Conservation (phyloP, 441 rosid species). For the Syzygium malaccense region DNA sequence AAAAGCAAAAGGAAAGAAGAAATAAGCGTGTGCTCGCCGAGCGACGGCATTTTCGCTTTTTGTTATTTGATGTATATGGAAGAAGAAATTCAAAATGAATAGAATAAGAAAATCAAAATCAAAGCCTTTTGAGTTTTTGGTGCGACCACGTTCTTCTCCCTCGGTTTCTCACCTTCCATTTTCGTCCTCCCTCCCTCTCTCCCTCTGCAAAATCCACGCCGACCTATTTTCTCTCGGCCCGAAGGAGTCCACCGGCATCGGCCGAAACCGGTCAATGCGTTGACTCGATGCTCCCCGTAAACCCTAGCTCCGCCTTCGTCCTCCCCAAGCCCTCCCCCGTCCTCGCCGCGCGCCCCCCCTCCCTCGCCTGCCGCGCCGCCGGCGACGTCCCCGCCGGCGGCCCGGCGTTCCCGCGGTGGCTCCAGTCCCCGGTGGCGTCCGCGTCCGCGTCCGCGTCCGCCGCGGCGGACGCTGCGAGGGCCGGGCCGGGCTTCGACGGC, state of each 20-base stretch:
- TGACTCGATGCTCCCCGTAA: constrained; percentile 37
- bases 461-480: constrained; percentile 27
- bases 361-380: constrained; percentile 50
- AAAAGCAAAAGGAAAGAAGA: no score
- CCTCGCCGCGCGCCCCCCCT: constrained; percentile 12
- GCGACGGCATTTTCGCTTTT: neutral
- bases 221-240: neutral
- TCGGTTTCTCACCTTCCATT: neutral
- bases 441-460: constrained; percentile 34
- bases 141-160: neutral
- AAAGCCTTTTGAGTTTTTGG: neutral
- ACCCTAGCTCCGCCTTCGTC: constrained; percentile 28
- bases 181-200: neutral
- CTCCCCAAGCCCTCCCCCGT: constrained; percentile 27
- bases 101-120: no score
- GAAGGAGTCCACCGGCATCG: neutral
- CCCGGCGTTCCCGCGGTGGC: constrained; percentile 32
- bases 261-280: neutral
- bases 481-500: constrained; percentile 32
- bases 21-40: no score
- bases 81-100: neutral
- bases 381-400: constrained; percentile 34
- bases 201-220: neutral
- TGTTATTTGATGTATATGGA: neutral
- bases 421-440: constrained; percentile 21